These are phyloP conservation scores for Calonectria honghensis DNA, from an alignment of 2,329 filamentous ascomycete species.

Conservation along the genomic window DNA sequence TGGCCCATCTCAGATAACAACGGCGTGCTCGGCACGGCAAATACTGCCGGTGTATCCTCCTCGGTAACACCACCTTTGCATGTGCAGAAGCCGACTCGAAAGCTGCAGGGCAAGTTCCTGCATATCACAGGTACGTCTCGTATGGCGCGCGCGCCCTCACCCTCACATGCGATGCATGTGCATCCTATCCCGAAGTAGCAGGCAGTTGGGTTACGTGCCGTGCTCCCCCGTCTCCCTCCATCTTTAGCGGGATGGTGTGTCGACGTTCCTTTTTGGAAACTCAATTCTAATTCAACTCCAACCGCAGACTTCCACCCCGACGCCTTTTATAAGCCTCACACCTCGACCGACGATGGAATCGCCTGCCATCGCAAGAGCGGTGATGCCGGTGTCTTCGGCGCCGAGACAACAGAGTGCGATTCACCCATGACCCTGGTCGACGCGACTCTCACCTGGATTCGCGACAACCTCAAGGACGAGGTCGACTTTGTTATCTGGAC, in stretches of 20 bases:
- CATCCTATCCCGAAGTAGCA: constrained; percentile 25
- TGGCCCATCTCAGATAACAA: constrained; percentile 52
- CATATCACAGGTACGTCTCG: constrained; percentile 85
- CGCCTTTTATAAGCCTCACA: constrained; percentile 86
- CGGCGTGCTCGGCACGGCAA: constrained; percentile 45
- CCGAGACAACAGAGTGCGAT: constrained; percentile 92
- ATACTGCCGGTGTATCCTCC: constrained; percentile 39
- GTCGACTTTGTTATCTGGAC: constrained; percentile 97
- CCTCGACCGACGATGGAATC: constrained; percentile 79
- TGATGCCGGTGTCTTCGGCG: constrained; percentile 86
- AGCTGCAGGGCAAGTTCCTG: constrained; percentile 84
- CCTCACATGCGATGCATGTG: constrained; percentile 23
- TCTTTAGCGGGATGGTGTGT: constrained; percentile 32
- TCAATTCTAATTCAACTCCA: constrained; percentile 34
- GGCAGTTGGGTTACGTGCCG: constrained; percentile 38
- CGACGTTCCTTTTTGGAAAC: constrained; percentile 39
- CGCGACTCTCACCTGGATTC: constrained; percentile 93
- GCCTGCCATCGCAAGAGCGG: constrained; percentile 89
- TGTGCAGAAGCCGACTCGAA: constrained; percentile 59
- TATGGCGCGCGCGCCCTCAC: constrained; percentile 10
- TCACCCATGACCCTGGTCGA: constrained; percentile 87
- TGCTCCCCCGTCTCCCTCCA: constrained; percentile 21
- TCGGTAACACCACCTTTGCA: constrained; percentile 42
- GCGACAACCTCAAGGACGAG: constrained; percentile 82
- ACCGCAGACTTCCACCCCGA: constrained; percentile 91